Evolutionary conservation across 1,284 basidiomycete genomes (phyloP).

Genomic region (Sanguinoderma infundibulare): DNA sequence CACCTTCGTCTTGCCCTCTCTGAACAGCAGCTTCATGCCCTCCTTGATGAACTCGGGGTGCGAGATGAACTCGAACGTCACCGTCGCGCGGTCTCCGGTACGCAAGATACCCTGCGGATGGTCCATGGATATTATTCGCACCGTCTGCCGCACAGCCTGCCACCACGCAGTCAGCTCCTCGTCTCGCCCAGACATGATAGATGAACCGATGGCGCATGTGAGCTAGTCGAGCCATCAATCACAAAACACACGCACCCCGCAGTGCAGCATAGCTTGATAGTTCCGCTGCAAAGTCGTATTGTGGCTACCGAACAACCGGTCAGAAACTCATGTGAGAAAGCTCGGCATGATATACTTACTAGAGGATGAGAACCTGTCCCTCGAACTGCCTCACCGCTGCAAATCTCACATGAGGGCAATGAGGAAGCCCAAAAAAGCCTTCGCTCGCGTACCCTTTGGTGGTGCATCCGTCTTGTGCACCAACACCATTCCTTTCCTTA

Average conservation of each 20-base stretch:
- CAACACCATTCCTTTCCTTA: conserved; percentile 95
- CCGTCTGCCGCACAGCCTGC: conserved; percentile 87
- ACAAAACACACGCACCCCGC: conserved; percentile 62
- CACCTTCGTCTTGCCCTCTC: conserved; percentile 94
- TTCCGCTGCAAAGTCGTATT: conserved; percentile 91
- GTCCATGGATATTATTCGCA: conserved; percentile 87
- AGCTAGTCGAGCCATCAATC: neutral
- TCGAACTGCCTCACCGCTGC: conserved; percentile 80
- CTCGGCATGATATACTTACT: conserved; percentile 50
- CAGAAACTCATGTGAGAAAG: neutral
- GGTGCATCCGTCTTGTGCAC: conserved; percentile 82
- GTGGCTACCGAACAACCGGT: conserved; percentile 57
- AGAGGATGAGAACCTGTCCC: conserved; percentile 84
- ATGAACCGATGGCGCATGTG: neutral
- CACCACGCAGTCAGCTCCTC: conserved; percentile 2
- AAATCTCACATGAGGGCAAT: neutral
- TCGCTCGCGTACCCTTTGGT: conserved; percentile 61
- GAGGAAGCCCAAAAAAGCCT: conserved; percentile 9
- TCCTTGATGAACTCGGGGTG: conserved; percentile 91
- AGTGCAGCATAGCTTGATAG: conserved; percentile 90
- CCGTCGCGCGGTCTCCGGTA: conserved; percentile 89
- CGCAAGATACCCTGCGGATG: conserved; percentile 86
- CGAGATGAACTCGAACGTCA: conserved; percentile 90
- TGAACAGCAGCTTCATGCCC: conserved; percentile 89
- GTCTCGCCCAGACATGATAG: neutral